Evolutionary conservation across 495 filamentous ascomycete genomes (phyloP), one percentile per base, ranked within the genome.

Genomic region (Rhypophila decipiens): DNA sequence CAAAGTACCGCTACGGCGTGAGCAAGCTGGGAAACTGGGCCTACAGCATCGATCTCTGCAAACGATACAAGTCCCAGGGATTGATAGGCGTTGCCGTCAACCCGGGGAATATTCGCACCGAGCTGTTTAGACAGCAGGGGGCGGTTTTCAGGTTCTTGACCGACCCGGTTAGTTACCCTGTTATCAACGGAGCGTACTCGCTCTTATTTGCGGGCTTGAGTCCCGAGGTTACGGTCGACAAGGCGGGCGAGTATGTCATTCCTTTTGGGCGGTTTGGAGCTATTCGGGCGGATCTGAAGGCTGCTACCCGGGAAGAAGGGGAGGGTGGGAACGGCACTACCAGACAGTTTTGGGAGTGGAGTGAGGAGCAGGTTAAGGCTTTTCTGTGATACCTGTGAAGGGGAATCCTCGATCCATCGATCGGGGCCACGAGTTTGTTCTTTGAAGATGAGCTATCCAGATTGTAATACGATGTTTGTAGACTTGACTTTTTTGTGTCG

Each of bases 161-260:
- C 51, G 27, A 46, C 18, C 12, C 44, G 10, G 39, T 59, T 23
- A 38, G 53, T 4, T 50, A 62, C 36, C 61, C 63, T 13, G 29
- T 59, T 2, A 47, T 66, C 24, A 58, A 65, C 43, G 72, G 70
- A 5, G 71, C 70, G 1, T 74, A 74, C 42, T 69, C 72, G 1
- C 66, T 69, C 53, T 50, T 75, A 5, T 76, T 64, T 49, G 70
- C 69, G 13, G 69, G 64, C 3, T 52, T 74, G 39, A 68, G 63
- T 7, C 52, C 61, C 17, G 65, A 72, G 20, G 47, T 75, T 9
- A 66, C 51, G 18, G 24, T 42, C 9, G 46, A 49, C 33, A 3
- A 36, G 24, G n/a, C 44, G 17, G 34, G 10, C 2, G 0, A 47
- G 52, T 19, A 64, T 7, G 69, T 70, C 31, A 53, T 64, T 36